Base-by-base conservation (phyloP, 495 filamentous ascomycete genomes). In the Parachaetomium inaequale region DNA sequence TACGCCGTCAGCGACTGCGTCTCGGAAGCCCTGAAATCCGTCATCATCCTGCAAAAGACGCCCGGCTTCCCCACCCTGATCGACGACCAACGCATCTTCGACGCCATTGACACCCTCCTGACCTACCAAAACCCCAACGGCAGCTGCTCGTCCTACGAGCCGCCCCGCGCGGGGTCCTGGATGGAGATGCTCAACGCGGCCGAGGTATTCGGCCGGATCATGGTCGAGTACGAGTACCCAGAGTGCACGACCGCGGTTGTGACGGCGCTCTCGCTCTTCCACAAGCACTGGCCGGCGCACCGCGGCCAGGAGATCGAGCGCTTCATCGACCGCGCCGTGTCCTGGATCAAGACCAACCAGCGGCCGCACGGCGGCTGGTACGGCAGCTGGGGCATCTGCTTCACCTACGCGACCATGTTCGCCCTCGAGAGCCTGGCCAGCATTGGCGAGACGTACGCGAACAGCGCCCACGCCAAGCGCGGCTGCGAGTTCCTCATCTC, bases 151-250 rank as follows among this genome's bases (percentile, higher is more conserved):
- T 92, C 90, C 23, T 98, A 98, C 66, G 94, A 98, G 65, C 85
- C 86, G 1, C 87, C 84, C 2, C 86, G 94, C 5, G 93, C 86
- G 1, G 88, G 89, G 1, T 78, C 88, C 53, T 84, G 83, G 72
- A 68, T 98, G 38, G 94, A 98, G 69, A 80, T 84, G 67, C 80
- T 98, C 5, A 98, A 98, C 70, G 93, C 92, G 2, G 95, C 94
- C 17, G 95, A 98, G 70, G 93, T 98, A 0, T 98, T 98, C 70
- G 95, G 93, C 17, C 83, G 87, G 14, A 98, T 98, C 72, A 98
- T 98, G 94, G 87, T 98, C 40, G 91, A 96, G 63, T 98, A 98
- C 72, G 92, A 96, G 68, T 96, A 98, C 66, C 93, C 93, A 0
- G 94, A 98, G 72, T 98, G 95, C 75, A 98, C 94, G 2, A 97